Evolutionary conservation across 805 yeast species (phyloP), one percentile per base, ranked within the genome.

Genomic region (Kuraishia hungarica): DNA sequence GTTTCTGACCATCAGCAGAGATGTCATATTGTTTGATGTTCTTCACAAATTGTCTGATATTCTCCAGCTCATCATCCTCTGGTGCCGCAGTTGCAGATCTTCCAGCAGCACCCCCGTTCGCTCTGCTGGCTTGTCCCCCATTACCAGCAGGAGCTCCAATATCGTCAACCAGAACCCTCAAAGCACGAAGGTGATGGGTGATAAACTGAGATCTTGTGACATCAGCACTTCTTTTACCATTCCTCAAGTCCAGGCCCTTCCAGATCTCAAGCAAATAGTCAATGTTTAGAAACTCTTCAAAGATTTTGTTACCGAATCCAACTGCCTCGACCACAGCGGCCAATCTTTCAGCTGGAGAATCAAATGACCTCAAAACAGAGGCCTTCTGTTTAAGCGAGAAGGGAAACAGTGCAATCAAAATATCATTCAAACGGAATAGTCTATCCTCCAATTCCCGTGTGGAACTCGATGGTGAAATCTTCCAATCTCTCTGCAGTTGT

Each of bases 61-160:
- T 60, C 48, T 60, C 61, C 50, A 64, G 46, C n/a, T 76, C 78
- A 48, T 75, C 81, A 7, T 74, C 79, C 7, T 74, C 79, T 23
- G 72, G 78, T n/a, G 66, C 72, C 48, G 6, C 57, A 17, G 17
- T n/a, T 57, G 58, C 39, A 53, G 55, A 23, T 51, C 59, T 35
- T 8, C 58, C 57, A 2, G 50, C 58, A 19, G 46, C 49, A 21
- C n/a, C n/a, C n/a, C n/a, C n/a, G n/a, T 11, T 39, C 4, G 53
- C 20, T 19, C 22, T 35, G 20, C 55, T 23, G 10, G 56, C 48
- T 51, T 22, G 53, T 26, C 20, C 13, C 6, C 39, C 53, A 35
- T 15, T 49, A 24, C 19, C 56, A 8, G 10, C 52, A 20, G 50
- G 51, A 7, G 26, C 53, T 1, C 63, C 62, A 19, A 63, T 54